Evolutionary conservation across 225 moss, liverwort and hornwort genomes (phyloP).

Genomic region (Pleurozium schreberi): DNA sequence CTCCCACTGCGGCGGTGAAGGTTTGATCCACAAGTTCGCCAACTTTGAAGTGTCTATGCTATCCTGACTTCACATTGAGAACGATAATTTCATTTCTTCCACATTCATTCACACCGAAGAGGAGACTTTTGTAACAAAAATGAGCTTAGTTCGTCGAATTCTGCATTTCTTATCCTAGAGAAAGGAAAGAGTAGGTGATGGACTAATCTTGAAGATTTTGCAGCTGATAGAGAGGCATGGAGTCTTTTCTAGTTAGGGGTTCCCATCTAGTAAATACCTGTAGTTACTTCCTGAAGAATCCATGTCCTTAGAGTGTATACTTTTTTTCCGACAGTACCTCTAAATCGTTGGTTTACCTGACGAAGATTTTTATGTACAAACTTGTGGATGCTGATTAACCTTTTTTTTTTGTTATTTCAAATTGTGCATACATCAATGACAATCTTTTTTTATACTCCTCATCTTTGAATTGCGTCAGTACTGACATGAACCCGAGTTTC

Average conservation of each 20-base stretch:
- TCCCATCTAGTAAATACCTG: slow-evolving; percentile 14
- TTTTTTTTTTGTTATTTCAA: background rate
- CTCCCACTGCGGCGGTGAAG: slow-evolving; percentile 18
- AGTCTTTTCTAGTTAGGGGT: background rate
- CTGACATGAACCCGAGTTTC: background rate
- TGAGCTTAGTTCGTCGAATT: background rate
- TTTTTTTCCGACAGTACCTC: background rate
- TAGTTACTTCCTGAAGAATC: slow-evolving; percentile 6
- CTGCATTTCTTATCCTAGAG: background rate
- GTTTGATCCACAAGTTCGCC: slow-evolving; percentile 23
- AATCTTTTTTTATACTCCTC: background rate
- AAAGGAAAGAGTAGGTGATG: background rate
- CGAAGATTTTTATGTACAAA: background rate
- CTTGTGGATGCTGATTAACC: background rate
- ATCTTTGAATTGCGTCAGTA: background rate
- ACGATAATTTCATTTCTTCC: background rate
- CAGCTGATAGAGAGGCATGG: background rate
- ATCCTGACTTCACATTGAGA: background rate
- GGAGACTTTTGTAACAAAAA: slow-evolving; percentile 1
- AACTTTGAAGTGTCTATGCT: slow-evolving; percentile 37
- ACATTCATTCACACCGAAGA: background rate
- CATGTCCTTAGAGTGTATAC: slow-evolving; percentile 20
- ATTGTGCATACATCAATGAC: background rate
- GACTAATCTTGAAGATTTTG: slow-evolving; percentile 13
- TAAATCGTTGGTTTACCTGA: background rate